These are phyloP conservation scores for Salix exigua DNA, from an alignment of 345 rosid genomes.

Conservation along the genomic window DNA sequence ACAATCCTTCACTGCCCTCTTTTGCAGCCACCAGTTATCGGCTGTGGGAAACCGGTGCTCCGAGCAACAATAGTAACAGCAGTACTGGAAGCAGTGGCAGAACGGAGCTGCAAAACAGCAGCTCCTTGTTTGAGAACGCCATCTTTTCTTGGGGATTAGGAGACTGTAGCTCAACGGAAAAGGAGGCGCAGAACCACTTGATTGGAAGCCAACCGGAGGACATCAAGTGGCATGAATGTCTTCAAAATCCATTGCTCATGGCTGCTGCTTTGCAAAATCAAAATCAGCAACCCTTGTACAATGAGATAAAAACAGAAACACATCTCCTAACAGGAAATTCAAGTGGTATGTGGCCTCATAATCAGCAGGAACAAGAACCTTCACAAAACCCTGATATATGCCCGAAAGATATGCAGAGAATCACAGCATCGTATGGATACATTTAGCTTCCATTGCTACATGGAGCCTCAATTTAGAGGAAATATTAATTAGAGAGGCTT, in stretches of 20 bases:
- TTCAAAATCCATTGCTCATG: conserved; percentile 46
- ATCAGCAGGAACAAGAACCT: conserved; percentile 46
- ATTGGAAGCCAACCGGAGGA: conserved; percentile 36
- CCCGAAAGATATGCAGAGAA: conserved; percentile 34
- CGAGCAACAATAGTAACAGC: conserved; percentile 35
- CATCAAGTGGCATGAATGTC: conserved; percentile 44
- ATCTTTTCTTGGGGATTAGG: conserved; percentile 52
- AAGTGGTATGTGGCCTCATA: conserved; percentile 46
- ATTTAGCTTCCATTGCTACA: conserved; percentile 20
- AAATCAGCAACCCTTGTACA: conserved; percentile 49
- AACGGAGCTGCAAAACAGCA: conserved; percentile 47
- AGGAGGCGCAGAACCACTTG: conserved; percentile 35
- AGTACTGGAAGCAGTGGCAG: conserved; percentile 40
- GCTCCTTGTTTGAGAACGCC: conserved; percentile 47
- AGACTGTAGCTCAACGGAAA: conserved; percentile 46
- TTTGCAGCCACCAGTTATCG: conserved; percentile 29
- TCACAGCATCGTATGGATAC: conserved; percentile 36
- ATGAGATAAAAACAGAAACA: conserved; percentile 69
- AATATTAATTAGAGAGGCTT: not conserved
- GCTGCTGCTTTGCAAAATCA: conserved; percentile 57
- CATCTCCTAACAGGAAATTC: conserved; percentile 41
- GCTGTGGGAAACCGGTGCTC: conserved; percentile 39
- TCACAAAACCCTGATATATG: conserved; percentile 31
- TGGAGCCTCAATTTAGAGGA: not conserved
- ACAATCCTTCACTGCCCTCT: conserved; percentile 31